Percentiles rank a stretch among this genome's conserved stretches.
phyloP scores from a whole-genome alignment of 169 alveolate species.

The Plasmodium billcollinsi region DNA sequence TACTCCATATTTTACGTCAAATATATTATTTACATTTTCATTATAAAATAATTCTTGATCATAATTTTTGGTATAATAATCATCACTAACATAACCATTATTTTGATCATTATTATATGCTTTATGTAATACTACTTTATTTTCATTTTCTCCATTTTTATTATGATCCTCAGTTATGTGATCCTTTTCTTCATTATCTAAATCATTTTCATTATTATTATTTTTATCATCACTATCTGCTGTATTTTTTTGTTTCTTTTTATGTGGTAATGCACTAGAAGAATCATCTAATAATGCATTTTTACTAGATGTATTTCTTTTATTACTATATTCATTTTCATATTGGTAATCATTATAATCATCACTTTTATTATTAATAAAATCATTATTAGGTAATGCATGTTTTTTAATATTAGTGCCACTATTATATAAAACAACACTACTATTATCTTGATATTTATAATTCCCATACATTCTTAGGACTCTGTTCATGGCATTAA shows the following conservation, averaged over 20 bases:
- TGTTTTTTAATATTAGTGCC: constrained; percentile 38
- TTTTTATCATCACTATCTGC: neutral
- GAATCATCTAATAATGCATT: neutral
- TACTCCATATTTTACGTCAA: constrained; percentile 84
- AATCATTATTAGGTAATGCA: constrained; percentile 35
- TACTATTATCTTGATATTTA: constrained; percentile 34
- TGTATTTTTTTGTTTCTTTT: neutral
- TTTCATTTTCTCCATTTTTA: constrained; percentile 6
- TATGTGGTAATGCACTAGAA: constrained; percentile 1
- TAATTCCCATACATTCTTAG: constrained; percentile 87
- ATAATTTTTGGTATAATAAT: constrained; percentile 33
- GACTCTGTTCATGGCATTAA: constrained; percentile 84
- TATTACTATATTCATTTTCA: neutral
- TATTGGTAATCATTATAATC: constrained; percentile 13
- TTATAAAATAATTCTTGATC: constrained; percentile 64
- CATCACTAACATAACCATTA: constrained; percentile 10
- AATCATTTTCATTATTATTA: constrained; percentile 8
- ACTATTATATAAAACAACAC: constrained; percentile 2
- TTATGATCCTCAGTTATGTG: neutral
- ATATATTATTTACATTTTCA: constrained; percentile 57
- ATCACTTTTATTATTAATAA: constrained; percentile 13
- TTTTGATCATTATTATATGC: neutral
- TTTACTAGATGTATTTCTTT: neutral
- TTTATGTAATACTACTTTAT: neutral
- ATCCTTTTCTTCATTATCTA: neutral